A percentile compares a stretch with the other conserved stretches of the same genome.
phyloP scores from a whole-genome alignment of 805 yeast genomes.

The Osmozyma mogii region DNA sequence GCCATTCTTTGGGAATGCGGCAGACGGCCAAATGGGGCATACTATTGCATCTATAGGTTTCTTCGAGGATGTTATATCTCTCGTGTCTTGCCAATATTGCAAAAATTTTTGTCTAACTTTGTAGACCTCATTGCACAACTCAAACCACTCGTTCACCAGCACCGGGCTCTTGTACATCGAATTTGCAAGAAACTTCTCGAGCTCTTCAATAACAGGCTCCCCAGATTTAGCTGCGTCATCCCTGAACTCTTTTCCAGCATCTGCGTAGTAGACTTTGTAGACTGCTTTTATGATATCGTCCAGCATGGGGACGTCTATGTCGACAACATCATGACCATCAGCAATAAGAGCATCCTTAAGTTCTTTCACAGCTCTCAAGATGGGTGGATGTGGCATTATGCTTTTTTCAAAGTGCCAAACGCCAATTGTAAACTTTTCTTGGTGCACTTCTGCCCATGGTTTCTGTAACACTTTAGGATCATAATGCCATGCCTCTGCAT shows the following conservation, averaged over 20 bases:
- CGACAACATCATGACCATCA: slow-evolving; percentile 1
- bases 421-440: not conserved
- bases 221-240: not conserved
- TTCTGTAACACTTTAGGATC: slow-evolving; percentile 47
- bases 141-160: slow-evolving; percentile 1
- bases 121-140: slow-evolving; percentile 1
- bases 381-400: slow-evolving; percentile 1
- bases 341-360: not conserved
- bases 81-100: slow-evolving; percentile 1
- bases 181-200: not conserved
- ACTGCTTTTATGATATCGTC: not conserved
- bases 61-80: not conserved
- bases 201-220: slow-evolving; percentile 1
- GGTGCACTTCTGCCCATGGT: slow-evolving; percentile 35
- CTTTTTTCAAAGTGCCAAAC: slow-evolving; percentile 1
- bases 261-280: not conserved
- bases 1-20: not conserved
- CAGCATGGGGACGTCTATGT: not conserved
- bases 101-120: not conserved
- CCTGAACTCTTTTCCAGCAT: not conserved
- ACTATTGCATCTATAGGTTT: slow-evolving; percentile 1
- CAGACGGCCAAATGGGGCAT: slow-evolving; percentile 1
- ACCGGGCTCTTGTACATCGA: not conserved
- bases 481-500: slow-evolving; percentile 34
- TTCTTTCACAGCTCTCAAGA: not conserved